These are phyloP conservation scores for Aspergillus neotritici DNA, from an alignment of 2,329 filamentous ascomycete genomes.

Conservation along the genomic window DNA sequence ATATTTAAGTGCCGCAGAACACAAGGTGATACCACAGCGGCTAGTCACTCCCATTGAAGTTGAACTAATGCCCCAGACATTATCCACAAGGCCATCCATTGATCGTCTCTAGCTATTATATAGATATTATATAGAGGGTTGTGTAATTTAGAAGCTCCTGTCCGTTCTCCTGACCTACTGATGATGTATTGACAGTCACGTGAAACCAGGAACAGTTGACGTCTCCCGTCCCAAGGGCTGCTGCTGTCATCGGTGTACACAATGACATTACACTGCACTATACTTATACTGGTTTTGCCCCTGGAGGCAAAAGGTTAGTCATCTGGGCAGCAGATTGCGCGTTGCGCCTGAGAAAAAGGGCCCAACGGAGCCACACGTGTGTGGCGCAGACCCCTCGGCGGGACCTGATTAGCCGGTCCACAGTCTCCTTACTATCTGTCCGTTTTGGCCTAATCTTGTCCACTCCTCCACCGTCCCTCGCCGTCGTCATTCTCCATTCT, in stretches of 20 bases:
- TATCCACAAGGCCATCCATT: too few species aligned
- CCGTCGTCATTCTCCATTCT: slow-evolving; percentile 16
- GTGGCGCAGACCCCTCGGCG: slow-evolving; percentile 21
- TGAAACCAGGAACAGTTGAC: background rate
- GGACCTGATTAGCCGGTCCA: slow-evolving; percentile 3
- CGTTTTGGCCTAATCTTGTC: slow-evolving; percentile 1
- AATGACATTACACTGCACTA: too few species aligned
- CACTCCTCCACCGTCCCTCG: slow-evolving; percentile 8
- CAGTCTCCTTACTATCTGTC: background rate
- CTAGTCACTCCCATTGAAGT: too few species aligned
- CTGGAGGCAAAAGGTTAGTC: background rate
- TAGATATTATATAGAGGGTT: background rate
- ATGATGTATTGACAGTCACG: too few species aligned
- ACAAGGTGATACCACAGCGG: too few species aligned
- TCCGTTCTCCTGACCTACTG: too few species aligned
- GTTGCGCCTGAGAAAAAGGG: slow-evolving; percentile 11
- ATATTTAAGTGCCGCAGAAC: too few species aligned
- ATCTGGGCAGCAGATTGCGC: slow-evolving; percentile 6
- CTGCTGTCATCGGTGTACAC: too few species aligned
- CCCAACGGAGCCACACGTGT: slow-evolving; percentile 19
- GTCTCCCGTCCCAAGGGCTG: too few species aligned
- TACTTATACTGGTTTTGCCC: background rate
- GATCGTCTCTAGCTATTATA: background rate
- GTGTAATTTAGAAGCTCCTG: too few species aligned
- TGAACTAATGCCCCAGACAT: too few species aligned